Conservation (phyloP, 805 yeast genomes). For the Candida ficus region DNA sequence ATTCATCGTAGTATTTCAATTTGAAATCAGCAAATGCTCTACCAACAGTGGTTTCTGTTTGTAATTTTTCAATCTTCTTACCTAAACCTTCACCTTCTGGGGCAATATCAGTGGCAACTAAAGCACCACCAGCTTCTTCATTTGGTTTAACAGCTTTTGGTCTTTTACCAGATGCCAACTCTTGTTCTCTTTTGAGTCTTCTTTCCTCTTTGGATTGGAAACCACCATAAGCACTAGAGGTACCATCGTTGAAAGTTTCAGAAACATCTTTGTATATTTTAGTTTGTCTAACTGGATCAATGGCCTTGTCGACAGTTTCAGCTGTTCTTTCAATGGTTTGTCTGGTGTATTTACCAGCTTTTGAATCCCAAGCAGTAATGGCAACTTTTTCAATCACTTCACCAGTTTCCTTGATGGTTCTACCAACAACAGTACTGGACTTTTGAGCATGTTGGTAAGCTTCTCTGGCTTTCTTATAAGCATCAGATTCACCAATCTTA, state of each 20-base stretch:
- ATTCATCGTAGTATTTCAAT: constrained; percentile 78
- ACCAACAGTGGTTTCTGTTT: constrained; percentile 66
- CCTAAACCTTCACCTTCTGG: constrained; percentile 64
- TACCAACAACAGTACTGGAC: constrained; percentile 60
- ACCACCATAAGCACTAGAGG: constrained; percentile 85
- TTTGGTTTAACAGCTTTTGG: constrained; percentile 68
- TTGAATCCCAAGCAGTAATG: constrained; percentile 91
- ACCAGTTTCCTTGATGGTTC: constrained; percentile 85
- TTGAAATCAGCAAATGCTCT: constrained; percentile 54
- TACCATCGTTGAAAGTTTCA: constrained; percentile 89
- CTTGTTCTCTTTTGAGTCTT: constrained; percentile 61
- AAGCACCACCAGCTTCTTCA: constrained; percentile 75
- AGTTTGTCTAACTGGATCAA: constrained; percentile 91
- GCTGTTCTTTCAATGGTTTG: constrained; percentile 79
- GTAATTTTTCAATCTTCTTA: constrained; percentile 61
- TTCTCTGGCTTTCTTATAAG: constrained; percentile 87
- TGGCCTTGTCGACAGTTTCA: constrained; percentile 75
- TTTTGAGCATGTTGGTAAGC: constrained; percentile 85
- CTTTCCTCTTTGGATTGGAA: constrained; percentile 83
- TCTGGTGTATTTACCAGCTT: constrained; percentile 86
- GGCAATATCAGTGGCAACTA: constrained; percentile 78
- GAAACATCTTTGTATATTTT: constrained; percentile 83
- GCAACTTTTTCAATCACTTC: constrained; percentile 89
- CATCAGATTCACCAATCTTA: constrained; percentile 87
- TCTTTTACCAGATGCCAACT: constrained; percentile 52